A percentile compares a stretch with the other conserved stretches of the same genome.
These are phyloP conservation scores for Colletotrichum zoysiae DNA, from an alignment of 2,329 filamentous ascomycete genomes.

Conservation along the genomic window DNA sequence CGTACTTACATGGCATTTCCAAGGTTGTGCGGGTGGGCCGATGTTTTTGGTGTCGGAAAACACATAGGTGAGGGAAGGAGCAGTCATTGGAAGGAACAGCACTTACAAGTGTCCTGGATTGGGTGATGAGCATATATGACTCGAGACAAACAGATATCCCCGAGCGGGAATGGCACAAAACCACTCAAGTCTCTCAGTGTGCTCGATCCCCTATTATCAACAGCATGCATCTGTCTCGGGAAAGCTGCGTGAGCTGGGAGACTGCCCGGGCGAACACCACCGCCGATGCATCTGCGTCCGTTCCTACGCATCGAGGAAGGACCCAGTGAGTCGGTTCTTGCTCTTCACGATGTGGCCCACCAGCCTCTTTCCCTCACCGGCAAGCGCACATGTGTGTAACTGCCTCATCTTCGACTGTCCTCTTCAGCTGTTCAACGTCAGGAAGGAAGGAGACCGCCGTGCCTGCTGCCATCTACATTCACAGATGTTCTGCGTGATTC, in stretches of 20 bases:
- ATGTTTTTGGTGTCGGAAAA: background rate
- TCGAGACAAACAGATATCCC: too few relatives aligned
- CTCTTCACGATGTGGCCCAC: background rate
- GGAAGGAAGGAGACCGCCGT: background rate
- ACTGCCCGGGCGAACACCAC: background rate
- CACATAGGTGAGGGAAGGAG: background rate
- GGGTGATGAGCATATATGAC: background rate
- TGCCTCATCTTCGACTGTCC: slow-evolving; percentile 1
- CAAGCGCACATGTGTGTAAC: background rate
- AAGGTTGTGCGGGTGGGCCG: background rate
- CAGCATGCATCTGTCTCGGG: too few relatives aligned
- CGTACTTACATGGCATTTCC: background rate
- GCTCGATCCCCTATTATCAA: background rate
- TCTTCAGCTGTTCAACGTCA: background rate
- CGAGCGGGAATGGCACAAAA: background rate
- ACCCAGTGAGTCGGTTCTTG: background rate
- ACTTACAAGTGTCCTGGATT: too few relatives aligned
- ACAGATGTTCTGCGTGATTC: background rate
- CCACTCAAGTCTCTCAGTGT: background rate
- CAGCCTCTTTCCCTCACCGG: background rate
- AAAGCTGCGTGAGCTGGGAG: background rate
- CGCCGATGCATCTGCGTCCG: too few relatives aligned
- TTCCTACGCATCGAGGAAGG: background rate
- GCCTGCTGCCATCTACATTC: background rate
- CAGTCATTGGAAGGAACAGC: background rate